Conservation (phyloP, 306 rosid genomes). For the Pueraria montana region DNA sequence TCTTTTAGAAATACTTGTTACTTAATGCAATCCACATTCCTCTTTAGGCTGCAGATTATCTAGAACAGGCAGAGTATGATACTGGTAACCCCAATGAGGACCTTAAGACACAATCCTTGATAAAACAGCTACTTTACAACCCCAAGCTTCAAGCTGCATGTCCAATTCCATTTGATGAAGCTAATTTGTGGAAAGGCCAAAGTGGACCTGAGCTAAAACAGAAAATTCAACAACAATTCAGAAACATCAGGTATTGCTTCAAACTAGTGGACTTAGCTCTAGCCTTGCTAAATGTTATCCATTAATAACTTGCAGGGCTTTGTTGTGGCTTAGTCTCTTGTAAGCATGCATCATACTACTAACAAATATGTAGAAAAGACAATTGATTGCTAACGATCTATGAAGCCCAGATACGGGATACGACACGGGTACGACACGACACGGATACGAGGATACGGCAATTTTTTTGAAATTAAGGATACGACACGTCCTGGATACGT, state of each 20-base stretch:
- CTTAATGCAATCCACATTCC: constrained; percentile 46
- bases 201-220: constrained; percentile 95
- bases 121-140: constrained; percentile 78
- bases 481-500: no score
- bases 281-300: constrained; percentile 31
- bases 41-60: constrained; percentile 83
- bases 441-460: no score
- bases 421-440: no score
- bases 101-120: constrained; percentile 83
- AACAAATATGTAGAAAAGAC: constrained; percentile 30
- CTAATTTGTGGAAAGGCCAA: constrained; percentile 97
- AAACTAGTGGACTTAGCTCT: constrained; percentile 19
- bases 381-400: not conserved
- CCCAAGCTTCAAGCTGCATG: constrained; percentile 94
- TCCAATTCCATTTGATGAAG: constrained; percentile 98
- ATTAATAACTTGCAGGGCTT: not conserved
- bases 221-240: constrained; percentile 90
- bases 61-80: constrained; percentile 95
- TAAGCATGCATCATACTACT: constrained; percentile 25
- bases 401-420: no score
- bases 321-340: not conserved
- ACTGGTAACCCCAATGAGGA: constrained; percentile 82
- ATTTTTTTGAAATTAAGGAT: no score
- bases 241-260: constrained; percentile 81
- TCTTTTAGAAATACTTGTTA: constrained; percentile 21